Percentiles rank a stretch among this genome's conserved stretches.
phyloP scores from a whole-genome alignment of 2,329 filamentous ascomycete species.

The Aspergillus viridinutans region DNA sequence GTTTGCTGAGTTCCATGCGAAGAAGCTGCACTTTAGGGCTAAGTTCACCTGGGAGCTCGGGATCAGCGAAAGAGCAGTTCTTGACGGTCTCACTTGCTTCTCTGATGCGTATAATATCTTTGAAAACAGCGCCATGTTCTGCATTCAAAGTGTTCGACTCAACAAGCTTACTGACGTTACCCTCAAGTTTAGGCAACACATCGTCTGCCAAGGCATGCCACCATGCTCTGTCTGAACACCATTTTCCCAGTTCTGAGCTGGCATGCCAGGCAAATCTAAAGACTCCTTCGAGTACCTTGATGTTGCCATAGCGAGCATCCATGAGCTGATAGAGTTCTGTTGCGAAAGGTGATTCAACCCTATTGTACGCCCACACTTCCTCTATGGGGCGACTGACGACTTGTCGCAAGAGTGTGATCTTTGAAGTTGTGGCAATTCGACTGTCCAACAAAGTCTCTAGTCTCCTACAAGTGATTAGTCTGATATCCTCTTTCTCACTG shows the following conservation, averaged over 20 bases:
- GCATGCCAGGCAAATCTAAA: slow-evolving; percentile 59
- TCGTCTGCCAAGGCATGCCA: slow-evolving; percentile 62
- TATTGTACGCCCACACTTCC: slow-evolving; percentile 55
- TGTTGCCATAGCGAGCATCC: slow-evolving; percentile 48
- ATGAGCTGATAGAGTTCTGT: slow-evolving; percentile 64
- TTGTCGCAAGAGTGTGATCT: slow-evolving; percentile 57
- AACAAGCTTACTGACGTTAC: slow-evolving; percentile 26
- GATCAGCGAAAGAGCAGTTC: slow-evolving; percentile 46
- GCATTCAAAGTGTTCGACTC: slow-evolving; percentile 1
- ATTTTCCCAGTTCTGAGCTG: slow-evolving; percentile 67
- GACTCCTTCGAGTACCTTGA: slow-evolving; percentile 51
- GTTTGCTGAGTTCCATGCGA: slow-evolving; percentile 54
- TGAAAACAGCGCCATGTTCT: slow-evolving; percentile 43
- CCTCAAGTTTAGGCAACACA: slow-evolving; percentile 59
- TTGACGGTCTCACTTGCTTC: slow-evolving; percentile 56
- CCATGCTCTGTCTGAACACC: slow-evolving; percentile 85
- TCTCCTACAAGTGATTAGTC: slow-evolving; percentile 40
- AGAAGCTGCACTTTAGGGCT: slow-evolving; percentile 72
- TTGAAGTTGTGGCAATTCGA: slow-evolving; percentile 72
- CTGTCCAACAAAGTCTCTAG: slow-evolving; percentile 75
- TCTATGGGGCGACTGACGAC: slow-evolving; percentile 58
- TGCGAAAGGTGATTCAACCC: slow-evolving; percentile 49
- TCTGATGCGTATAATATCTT: slow-evolving; percentile 54
- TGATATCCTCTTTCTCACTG: background rate
- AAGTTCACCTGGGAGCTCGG: slow-evolving; percentile 42